Base-by-base conservation (phyloP, 352 stramenopile genomes). In the Poterioochromonas sp. region DNA sequence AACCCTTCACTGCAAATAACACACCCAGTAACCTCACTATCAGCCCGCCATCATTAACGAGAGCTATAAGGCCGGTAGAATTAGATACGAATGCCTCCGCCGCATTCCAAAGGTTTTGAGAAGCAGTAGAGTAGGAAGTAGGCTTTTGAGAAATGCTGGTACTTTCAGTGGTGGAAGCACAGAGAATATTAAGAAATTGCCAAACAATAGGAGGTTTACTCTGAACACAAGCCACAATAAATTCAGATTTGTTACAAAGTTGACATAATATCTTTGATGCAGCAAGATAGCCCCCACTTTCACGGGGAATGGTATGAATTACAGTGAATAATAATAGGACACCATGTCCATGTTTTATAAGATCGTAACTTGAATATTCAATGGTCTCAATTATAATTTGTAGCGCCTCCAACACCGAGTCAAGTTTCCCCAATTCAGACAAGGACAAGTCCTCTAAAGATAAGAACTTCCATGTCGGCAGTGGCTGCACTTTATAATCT, bases 1-100 rank as follows among this genome's bases (percentile, higher is more conserved):
- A 68, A 34, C 78, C 76, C 22, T 63, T 69, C 11, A 54, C 40
- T 35, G 3, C 41, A 1, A 74, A n/a, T 51, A 74, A 40, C 11
- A 53, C 29, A n/a, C 65, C 65, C 1, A 74, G 65, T 26, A 74
- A 40, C 22, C n/a, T 34, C 5, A 39, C 65, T 39, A 74, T 34
- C 35, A n/a, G 2, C 15, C 65, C 65, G 1, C 34, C 65, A 1
- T 51, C 15, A n/a, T n/a, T n/a, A 58, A 74, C 1, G 0, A 74
- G 29, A 34, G 5, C 37, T 44, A 15, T 18, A 34, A 74, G n/a
- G 22, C 65, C 65, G 15, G 35, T 37, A 26, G 65, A 11, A 40
- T 58, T 35, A 11, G 65, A 53, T 35, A 35, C 65, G 0, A 74
- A 40, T 35, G 39, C 37, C 40, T 74, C 65, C 11, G 65, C 32